Evolutionary conservation across 225 moss, liverwort and hornwort genomes (phyloP).

Genomic region (Neckera pumila): DNA sequence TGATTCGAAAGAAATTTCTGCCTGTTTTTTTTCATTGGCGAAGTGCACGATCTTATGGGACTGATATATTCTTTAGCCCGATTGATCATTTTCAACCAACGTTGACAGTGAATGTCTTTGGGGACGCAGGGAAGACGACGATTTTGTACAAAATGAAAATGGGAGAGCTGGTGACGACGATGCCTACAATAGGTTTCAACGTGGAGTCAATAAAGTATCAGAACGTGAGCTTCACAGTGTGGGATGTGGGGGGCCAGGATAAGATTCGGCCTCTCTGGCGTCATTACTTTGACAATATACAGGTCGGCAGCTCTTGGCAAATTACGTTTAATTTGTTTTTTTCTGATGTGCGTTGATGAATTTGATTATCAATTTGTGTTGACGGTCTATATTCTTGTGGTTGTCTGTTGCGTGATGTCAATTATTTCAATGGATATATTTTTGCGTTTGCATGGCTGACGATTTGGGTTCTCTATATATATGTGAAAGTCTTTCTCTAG

Average conservation of each 20-base stretch:
- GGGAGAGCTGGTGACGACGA: conserved; percentile 60
- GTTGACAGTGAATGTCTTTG: neutral
- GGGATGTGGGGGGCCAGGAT: conserved; percentile 82
- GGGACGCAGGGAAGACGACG: conserved; percentile 34
- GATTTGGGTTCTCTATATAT: neutral
- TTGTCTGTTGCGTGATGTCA: neutral
- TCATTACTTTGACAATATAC: conserved; percentile 47
- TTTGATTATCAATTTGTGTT: neutral
- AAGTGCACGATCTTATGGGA: neutral
- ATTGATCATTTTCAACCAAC: neutral
- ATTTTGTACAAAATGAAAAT: conserved; percentile 50
- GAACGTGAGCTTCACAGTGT: conserved; percentile 71
- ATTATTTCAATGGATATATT: neutral
- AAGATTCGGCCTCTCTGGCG: conserved; percentile 65
- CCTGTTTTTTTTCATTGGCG: neutral
- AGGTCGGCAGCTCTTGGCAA: conserved; percentile 8
- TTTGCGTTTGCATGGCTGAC: neutral
- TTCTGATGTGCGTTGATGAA: neutral
- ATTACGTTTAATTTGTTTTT: neutral
- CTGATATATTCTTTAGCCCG: neutral
- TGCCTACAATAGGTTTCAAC: conserved; percentile 71
- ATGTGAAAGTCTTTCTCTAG: neutral
- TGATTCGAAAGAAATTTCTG: neutral
- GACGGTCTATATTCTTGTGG: neutral
- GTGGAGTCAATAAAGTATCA: conserved; percentile 67